phyloP scores from a whole-genome alignment of 371 early-diverging fungal species.

The Apophysomyces sp. region DNA sequence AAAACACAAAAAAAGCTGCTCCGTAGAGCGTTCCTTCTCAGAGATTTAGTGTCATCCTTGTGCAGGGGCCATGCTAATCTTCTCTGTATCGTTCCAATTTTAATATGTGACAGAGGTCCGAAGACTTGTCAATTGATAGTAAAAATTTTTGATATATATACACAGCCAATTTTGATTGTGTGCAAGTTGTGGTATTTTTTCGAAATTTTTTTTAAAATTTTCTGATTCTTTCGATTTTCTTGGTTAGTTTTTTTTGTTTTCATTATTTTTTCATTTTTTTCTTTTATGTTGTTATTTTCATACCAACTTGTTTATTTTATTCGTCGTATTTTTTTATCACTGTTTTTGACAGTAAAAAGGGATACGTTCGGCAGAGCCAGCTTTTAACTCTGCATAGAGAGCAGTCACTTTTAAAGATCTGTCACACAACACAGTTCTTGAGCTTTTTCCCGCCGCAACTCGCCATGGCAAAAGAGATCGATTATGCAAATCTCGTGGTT shows the following conservation, averaged over 20 bases:
- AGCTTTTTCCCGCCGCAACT: too few relatives aligned
- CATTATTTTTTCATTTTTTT: too few relatives aligned
- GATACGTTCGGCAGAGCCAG: too few relatives aligned
- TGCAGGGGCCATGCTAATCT: conserved; percentile 86
- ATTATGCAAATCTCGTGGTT: conserved; percentile 64
- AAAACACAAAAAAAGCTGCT: not conserved
- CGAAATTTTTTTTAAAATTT: not conserved
- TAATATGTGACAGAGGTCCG: conserved; percentile 33
- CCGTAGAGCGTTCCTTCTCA: conserved; percentile 1
- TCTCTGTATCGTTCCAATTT: conserved; percentile 76
- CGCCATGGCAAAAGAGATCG: conserved; percentile 13
- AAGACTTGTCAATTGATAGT: not conserved
- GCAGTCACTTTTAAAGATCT: too few relatives aligned
- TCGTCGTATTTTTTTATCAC: too few relatives aligned
- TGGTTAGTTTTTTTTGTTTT: too few relatives aligned
- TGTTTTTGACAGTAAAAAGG: too few relatives aligned
- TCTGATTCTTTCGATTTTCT: too few relatives aligned
- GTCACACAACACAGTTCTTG: too few relatives aligned
- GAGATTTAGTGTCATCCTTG: not conserved
- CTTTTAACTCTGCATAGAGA: too few relatives aligned
- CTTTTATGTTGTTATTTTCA: too few relatives aligned
- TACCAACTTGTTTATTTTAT: too few relatives aligned
- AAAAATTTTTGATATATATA: not conserved
- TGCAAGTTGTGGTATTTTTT: not conserved
- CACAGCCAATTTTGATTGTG: not conserved